Evolutionary conservation across 805 yeast genomes (phyloP), one percentile per base, ranked within the genome.

Genomic region (Debaryomyces tyrocola): DNA sequence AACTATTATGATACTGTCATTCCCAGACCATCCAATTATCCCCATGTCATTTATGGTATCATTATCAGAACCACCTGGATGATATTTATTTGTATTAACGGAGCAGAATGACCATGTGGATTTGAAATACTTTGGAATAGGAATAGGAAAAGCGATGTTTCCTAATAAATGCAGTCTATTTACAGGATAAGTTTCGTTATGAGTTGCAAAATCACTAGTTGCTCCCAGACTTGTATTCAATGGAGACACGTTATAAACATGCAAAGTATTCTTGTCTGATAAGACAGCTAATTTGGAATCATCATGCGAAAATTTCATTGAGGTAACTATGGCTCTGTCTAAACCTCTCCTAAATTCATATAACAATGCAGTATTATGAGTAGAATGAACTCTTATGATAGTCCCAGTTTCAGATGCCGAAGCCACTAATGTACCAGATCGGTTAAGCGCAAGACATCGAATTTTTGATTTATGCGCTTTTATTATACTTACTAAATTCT

Each of bases 81-180:
- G 75, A 46, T 69, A 70, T 42, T 69, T 66, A 45, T 67, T 68
- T 15, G 80, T 75, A 55, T 87, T 85, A 12, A 81, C 73, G 0
- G 92, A 85, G 43, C 89, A 88, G 68, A 86, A 88, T 35, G 94
- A 84, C 97, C 97, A 91, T 12, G 87, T 85, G 1, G 92, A 84
- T 43, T 85, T 81, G 64, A 91, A 87, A 61, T 90, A 90, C 40
- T 77, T 74, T 14, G 74, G 75, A 34, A 72, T 57, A 18, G 90
- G 87, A 47, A 83, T 78, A 42, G 89, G 73, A 1, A 78, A 54
- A 10, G 90, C 89, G 8, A 86, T 51, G 40, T 73, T 78, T 43
- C 80, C 78, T 42, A 91, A 70, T 18, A 87, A 57, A 62, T 90
- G 96, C 17, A 82, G 79, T 48, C 87, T 74, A 56, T 83, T 81